Evolutionary conservation across 1,139 yeast genomes (phyloP).

Genomic region (Pichia sp.): DNA sequence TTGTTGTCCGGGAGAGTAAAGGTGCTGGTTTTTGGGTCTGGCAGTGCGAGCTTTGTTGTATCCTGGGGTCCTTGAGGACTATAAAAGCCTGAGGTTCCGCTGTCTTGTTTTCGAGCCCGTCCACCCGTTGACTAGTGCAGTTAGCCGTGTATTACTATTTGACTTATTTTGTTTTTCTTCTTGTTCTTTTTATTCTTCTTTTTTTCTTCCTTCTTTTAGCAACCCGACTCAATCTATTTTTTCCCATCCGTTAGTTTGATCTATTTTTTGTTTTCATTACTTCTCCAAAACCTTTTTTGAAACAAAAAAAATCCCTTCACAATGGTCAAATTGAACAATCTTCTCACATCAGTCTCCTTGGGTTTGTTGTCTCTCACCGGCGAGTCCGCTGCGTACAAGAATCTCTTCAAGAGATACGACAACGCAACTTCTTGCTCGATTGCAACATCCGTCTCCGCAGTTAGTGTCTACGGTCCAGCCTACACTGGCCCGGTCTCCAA

Average conservation of each 20-base stretch:
- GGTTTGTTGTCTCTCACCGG: slow-evolving; percentile 8
- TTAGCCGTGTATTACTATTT: too few relatives aligned
- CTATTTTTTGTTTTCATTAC: background rate
- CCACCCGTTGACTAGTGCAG: too few relatives aligned
- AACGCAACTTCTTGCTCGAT: slow-evolving; percentile 10
- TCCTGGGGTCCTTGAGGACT: background rate
- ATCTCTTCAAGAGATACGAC: slow-evolving; percentile 7
- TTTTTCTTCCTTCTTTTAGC: background rate
- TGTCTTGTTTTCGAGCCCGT: background rate
- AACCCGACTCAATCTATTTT: slow-evolving; percentile 16
- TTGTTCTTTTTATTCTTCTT: background rate
- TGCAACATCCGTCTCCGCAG: slow-evolving; percentile 4
- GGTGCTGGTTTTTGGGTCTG: too few relatives aligned
- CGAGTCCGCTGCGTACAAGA: slow-evolving; percentile 8
- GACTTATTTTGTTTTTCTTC: background rate
- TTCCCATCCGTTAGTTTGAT: slow-evolving; percentile 7
- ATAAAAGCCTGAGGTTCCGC: background rate
- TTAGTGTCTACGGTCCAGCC: slow-evolving; percentile 16
- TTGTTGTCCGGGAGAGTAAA: too few relatives aligned
- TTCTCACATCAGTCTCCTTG: slow-evolving; percentile 6
- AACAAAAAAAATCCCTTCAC: slow-evolving; percentile 1
- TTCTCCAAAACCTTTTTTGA: slow-evolving; percentile 1
- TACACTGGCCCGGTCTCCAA: slow-evolving; percentile 15
- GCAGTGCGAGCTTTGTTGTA: too few relatives aligned
- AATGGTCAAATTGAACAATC: slow-evolving; percentile 15